Conservation (phyloP, 805 yeast genomes). For the Wickerhamiella siamensis region DNA sequence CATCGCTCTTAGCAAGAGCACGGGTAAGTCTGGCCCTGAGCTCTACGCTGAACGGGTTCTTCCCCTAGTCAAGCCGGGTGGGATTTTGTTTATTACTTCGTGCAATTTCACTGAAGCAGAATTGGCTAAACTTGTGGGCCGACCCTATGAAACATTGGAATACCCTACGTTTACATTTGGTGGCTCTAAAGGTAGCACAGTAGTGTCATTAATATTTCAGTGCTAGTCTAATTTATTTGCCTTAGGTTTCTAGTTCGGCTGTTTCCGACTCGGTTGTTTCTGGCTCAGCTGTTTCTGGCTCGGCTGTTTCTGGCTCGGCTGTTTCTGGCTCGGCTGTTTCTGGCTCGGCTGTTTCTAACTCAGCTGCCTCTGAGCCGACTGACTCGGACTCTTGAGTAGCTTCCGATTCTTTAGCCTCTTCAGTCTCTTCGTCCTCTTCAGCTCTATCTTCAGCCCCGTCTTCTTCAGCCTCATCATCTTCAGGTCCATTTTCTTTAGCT, state of each 20-base stretch:
- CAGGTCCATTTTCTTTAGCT: too few relatives aligned
- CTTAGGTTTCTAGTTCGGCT: background rate
- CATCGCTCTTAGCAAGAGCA: conserved; percentile 64
- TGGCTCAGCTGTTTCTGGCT: background rate
- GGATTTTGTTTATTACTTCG: conserved; percentile 65
- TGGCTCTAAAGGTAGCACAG: conserved; percentile 75
- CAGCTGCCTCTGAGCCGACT: background rate
- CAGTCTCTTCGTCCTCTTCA: too few relatives aligned
- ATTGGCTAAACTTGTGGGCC: conserved; percentile 35
- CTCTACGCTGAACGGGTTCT: conserved; percentile 49
- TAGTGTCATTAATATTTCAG: conserved; percentile 70
- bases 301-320: too few relatives aligned
- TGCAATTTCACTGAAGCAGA: conserved; percentile 88
- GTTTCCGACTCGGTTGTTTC: background rate
- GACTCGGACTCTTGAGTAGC: background rate
- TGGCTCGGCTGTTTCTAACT: background rate
- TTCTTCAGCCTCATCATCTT: too few relatives aligned
- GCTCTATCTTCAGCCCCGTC: too few relatives aligned
- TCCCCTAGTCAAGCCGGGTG: conserved; percentile 39
- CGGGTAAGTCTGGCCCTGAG: conserved; percentile 26
- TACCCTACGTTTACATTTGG: conserved; percentile 84
- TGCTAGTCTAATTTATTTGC: background rate
- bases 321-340: background rate
- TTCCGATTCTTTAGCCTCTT: background rate
- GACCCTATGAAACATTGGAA: conserved; percentile 48